These are phyloP conservation scores for Aureobasidium subglaciale DNA, from an alignment of 2,329 filamentous ascomycete genomes.

Conservation along the genomic window DNA sequence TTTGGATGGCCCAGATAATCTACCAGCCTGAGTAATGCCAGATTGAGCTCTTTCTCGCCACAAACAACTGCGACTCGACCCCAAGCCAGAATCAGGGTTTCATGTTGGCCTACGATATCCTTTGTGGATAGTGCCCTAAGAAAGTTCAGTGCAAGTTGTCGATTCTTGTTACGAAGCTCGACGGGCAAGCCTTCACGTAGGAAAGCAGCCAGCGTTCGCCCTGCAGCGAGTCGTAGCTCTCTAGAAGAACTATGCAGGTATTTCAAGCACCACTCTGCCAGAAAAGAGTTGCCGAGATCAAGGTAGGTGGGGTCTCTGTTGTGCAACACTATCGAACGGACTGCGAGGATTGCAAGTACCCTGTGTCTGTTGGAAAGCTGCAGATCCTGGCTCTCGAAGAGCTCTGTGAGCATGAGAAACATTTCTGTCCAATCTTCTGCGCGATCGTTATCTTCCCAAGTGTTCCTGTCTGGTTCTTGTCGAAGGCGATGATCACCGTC, in stretches of 20 bases:
- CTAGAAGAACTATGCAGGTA: conserved; percentile 76
- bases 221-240: conserved; percentile 76
- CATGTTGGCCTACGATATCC: conserved; percentile 60
- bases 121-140: conserved; percentile 67
- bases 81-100: conserved; percentile 80
- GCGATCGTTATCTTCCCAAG: conserved; percentile 10
- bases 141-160: conserved; percentile 61
- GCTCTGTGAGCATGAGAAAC: conserved; percentile 12
- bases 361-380: conserved; percentile 46
- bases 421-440: conserved; percentile 28
- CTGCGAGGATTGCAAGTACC: conserved; percentile 62
- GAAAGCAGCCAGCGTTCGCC: conserved; percentile 62
- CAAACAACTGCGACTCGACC: conserved; percentile 73
- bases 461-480: neutral
- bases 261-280: conserved; percentile 75
- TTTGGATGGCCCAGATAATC: conserved; percentile 84
- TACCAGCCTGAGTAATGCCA: conserved; percentile 74
- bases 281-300: conserved; percentile 57
- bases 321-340: conserved; percentile 65
- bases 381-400: conserved; percentile 15
- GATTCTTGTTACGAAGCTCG: conserved; percentile 54
- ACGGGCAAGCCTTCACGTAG: conserved; percentile 44
- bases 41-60: conserved; percentile 74
- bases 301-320: conserved; percentile 53
- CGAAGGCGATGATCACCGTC: neutral